These are phyloP conservation scores for Artemisia argyi DNA, from an alignment of 129 eudicot genomes.

Conservation along the genomic window DNA sequence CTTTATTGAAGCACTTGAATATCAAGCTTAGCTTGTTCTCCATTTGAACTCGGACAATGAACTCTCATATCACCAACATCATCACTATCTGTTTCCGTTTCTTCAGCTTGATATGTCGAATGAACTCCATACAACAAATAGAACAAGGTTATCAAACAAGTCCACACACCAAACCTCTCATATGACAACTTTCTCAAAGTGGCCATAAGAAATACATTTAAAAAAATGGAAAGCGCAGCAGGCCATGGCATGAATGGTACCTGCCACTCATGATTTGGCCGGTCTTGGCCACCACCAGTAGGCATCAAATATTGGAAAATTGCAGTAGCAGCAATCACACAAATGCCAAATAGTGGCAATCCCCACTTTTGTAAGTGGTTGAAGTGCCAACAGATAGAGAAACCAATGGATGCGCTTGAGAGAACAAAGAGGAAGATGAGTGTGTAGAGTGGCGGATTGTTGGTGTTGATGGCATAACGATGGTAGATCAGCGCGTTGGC, in stretches of 20 bases:
- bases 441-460: conserved; percentile 44
- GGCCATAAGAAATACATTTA: conserved; percentile 72
- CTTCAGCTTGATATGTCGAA: conserved; percentile 66
- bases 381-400: conserved; percentile 65
- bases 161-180: conserved; percentile 75
- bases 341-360: conserved; percentile 39
- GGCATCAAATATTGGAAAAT: conserved; percentile 50
- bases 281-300: conserved; percentile 1
- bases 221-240: conserved; percentile 58
- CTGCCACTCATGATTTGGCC: conserved; percentile 42
- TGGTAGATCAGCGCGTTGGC: conserved; percentile 74
- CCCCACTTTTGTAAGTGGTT: conserved; percentile 56
- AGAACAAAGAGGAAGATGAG: conserved; percentile 53
- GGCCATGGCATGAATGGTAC: conserved; percentile 93
- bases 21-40: conserved; percentile 48
- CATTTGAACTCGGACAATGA: conserved; percentile 31
- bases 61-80: conserved; percentile 23
- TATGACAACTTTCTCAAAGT: conserved; percentile 52
- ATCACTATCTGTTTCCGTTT: conserved; percentile 29
- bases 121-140: conserved; percentile 79
- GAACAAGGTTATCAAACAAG: conserved; percentile 59
- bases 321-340: conserved; percentile 41
- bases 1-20: conserved; percentile 39
- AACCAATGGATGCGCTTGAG: conserved; percentile 53
- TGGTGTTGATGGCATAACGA: conserved; percentile 46